These are phyloP conservation scores for Podosphaera aphanis DNA, from an alignment of 2,329 filamentous ascomycete species.

Conservation along the genomic window DNA sequence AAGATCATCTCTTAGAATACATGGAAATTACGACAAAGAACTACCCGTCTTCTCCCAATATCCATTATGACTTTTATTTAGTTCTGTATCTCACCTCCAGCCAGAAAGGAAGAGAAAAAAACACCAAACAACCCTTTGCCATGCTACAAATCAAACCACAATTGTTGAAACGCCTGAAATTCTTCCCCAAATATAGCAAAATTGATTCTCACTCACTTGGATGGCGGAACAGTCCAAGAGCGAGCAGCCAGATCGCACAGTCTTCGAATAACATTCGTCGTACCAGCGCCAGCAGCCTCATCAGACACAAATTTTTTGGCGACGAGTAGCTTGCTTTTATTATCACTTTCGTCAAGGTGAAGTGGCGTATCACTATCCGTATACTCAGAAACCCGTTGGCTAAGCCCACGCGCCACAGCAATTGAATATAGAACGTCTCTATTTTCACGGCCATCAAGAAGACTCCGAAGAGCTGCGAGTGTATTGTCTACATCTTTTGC, in stretches of 20 bases:
- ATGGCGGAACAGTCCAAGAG: slow-evolving; percentile 11
- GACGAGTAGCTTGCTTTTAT: slow-evolving; percentile 41
- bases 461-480: slow-evolving; percentile 38
- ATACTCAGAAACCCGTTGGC: slow-evolving; percentile 37
- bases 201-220: not conserved
- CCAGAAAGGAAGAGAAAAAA: too few species aligned
- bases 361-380: slow-evolving; percentile 31
- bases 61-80: too few species aligned
- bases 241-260: slow-evolving; percentile 42
- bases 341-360: slow-evolving; percentile 41
- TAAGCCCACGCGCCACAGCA: slow-evolving; percentile 53
- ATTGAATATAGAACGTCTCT: slow-evolving; percentile 80
- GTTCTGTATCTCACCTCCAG: too few species aligned
- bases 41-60: too few species aligned
- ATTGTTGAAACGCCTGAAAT: not conserved
- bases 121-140: too few species aligned
- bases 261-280: slow-evolving; percentile 49
- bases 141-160: too few species aligned
- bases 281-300: slow-evolving; percentile 43
- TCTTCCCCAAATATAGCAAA: not conserved
- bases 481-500: slow-evolving; percentile 39
- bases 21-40: too few species aligned
- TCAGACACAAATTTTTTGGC: slow-evolving; percentile 47
- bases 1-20: slow-evolving; percentile 1
- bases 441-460: slow-evolving; percentile 64